These are phyloP conservation scores for Pelargonium exstipulatum DNA, from an alignment of 441 rosid species.

Conservation along the genomic window DNA sequence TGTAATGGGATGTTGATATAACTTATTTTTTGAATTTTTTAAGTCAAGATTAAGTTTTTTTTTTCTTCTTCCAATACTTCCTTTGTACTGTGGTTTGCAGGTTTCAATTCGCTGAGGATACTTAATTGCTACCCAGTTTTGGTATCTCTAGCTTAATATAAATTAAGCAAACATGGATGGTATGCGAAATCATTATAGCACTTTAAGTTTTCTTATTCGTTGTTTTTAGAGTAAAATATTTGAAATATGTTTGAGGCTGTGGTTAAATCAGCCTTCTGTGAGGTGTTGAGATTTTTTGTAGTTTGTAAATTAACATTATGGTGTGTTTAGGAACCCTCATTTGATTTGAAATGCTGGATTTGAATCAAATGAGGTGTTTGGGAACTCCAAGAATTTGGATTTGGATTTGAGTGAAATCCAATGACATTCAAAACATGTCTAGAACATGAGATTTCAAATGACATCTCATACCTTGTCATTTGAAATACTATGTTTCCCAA, in stretches of 20 bases:
- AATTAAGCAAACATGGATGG: conserved; percentile 59
- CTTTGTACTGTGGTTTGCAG: conserved; percentile 27
- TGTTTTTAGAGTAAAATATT: neutral
- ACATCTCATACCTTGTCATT: too few species aligned
- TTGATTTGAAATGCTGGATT: too few species aligned
- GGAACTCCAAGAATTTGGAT: too few species aligned
- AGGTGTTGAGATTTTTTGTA: too few species aligned
- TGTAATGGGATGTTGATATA: neutral
- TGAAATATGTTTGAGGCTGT: neutral
- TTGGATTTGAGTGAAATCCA: too few species aligned
- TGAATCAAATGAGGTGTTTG: too few species aligned
- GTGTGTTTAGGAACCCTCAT: too few species aligned
- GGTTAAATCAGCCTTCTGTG: neutral
- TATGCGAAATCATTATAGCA: conserved; percentile 26
- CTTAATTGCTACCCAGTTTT: conserved; percentile 5
- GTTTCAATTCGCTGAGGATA: conserved; percentile 8
- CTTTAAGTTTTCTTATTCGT: neutral
- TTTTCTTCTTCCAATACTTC: neutral
- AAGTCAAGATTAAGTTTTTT: neutral
- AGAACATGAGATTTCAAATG: too few species aligned
- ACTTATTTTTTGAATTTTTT: neutral
- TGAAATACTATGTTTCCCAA: too few species aligned
- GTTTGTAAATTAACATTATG: too few species aligned
- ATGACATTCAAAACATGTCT: too few species aligned
- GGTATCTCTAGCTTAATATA: conserved; percentile 14